A percentile compares a stretch with the other conserved stretches of the same genome.
Evolutionary conservation across 805 yeast genomes (phyloP).

Genomic region (Groenewaldozyma salmanticensis): DNA sequence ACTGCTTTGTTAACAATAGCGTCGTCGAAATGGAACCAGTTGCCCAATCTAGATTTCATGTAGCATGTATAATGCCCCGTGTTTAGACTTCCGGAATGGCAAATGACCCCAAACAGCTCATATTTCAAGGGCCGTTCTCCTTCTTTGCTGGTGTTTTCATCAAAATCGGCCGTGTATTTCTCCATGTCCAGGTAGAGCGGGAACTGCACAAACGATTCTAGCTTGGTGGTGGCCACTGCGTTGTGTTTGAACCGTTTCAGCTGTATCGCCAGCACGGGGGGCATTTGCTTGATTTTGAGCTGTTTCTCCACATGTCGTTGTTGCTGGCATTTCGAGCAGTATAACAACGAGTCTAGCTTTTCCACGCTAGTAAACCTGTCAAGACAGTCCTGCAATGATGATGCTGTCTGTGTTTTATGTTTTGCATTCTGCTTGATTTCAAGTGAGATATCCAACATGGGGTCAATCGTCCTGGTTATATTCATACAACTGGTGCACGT

Average conservation of each 20-base stretch:
- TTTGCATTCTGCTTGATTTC: conserved; percentile 40
- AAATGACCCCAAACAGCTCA: conserved; percentile 78
- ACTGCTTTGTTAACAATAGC: conserved; percentile 61
- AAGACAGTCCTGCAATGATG: conserved; percentile 50
- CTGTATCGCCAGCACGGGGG: conserved; percentile 76
- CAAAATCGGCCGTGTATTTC: conserved; percentile 34
- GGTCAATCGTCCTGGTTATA: conserved; percentile 68
- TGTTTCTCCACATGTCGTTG: conserved; percentile 63
- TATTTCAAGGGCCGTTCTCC: conserved; percentile 36
- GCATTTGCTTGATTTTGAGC: conserved; percentile 55
- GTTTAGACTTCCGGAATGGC: conserved; percentile 86
- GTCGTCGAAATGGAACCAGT: conserved; percentile 92
- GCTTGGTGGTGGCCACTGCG: conserved; percentile 44
- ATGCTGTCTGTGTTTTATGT: conserved; percentile 11
- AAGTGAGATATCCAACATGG: conserved; percentile 79
- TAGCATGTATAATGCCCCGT: conserved; percentile 91
- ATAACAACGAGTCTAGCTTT: conserved; percentile 61
- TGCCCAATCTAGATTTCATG: conserved; percentile 59
- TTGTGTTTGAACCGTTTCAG: conserved; percentile 63
- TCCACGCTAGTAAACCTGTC: conserved; percentile 71
- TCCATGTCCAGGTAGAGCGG: conserved; percentile 68
- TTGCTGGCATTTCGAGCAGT: conserved; percentile 56
- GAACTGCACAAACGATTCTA: conserved; percentile 63
- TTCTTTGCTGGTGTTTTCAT: conserved; percentile 6
- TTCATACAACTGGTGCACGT: conserved; percentile 57